These are phyloP conservation scores for Aspergillus carbonarius DNA, from an alignment of 2,329 filamentous ascomycete genomes.

Conservation along the genomic window DNA sequence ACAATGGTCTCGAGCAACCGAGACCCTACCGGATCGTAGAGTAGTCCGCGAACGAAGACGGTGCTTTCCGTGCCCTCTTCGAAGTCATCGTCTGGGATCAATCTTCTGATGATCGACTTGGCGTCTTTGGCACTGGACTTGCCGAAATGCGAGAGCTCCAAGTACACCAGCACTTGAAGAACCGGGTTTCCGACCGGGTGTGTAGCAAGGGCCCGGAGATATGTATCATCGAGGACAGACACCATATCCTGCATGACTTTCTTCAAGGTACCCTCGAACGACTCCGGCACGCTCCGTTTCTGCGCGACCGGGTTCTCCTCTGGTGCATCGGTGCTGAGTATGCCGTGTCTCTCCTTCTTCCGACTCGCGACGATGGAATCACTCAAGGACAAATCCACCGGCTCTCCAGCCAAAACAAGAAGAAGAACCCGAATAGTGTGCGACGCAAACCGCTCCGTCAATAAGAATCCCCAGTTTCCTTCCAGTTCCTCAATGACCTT, in stretches of 20 bases:
- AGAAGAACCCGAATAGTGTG: slow-evolving; percentile 85
- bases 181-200: slow-evolving; percentile 91
- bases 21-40: slow-evolving; percentile 89
- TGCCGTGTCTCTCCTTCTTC: slow-evolving; percentile 80
- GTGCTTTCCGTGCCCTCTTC: slow-evolving; percentile 71
- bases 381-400: slow-evolving; percentile 67
- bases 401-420: slow-evolving; percentile 78
- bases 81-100: slow-evolving; percentile 78
- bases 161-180: slow-evolving; percentile 82
- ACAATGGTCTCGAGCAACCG: slow-evolving; percentile 86
- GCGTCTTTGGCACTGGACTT: slow-evolving; percentile 65
- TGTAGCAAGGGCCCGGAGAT: slow-evolving; percentile 78
- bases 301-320: slow-evolving; percentile 52
- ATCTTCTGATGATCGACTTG: slow-evolving; percentile 68
- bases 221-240: slow-evolving; percentile 71
- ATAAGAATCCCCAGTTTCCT: slow-evolving; percentile 74
- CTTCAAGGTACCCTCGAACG: slow-evolving; percentile 72
- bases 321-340: slow-evolving; percentile 49
- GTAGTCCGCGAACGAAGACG: slow-evolving; percentile 77
- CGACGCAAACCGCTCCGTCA: slow-evolving; percentile 87
- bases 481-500: slow-evolving; percentile 84
- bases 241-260: slow-evolving; percentile 81
- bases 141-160: slow-evolving; percentile 75
- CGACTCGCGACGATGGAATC: slow-evolving; percentile 83
- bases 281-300: slow-evolving; percentile 65